Evolutionary conservation across 2,329 filamentous ascomycete genomes (phyloP), one percentile per base, ranked within the genome.

Genomic region (Xylaria sp.): DNA sequence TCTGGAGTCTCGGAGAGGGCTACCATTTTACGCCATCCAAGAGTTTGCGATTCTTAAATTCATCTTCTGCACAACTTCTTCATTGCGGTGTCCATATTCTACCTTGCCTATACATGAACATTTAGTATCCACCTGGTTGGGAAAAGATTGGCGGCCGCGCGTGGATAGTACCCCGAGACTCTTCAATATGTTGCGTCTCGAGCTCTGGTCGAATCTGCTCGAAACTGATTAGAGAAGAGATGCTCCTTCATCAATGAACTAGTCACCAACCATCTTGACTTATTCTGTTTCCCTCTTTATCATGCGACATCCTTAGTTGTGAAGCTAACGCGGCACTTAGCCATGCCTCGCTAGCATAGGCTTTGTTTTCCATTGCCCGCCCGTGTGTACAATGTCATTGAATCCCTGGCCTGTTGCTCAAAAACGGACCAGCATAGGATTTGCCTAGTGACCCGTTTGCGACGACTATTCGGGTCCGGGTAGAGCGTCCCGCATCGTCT

Each of bases 1-100:
- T 72, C 63, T 60, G 71, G 69, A 72, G 69, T 72, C 68, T 67
- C 38, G 62, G 60, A 51, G 38, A 64, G 58, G 58, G 61, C 60
- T 66, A 57, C 63, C 65, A 66, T 69, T 60, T 64, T 62, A 54
- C 59, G 65, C 64, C 63, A 60, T 65, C 66, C 60, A 70, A 63
- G 67, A 64, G 48, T 57, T 62, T 62, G 44, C 65, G 40, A 64
- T 65, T 68, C 52, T 62, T 49, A 49, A 47, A 56, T 52, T 44
- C 56, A 58, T 60, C 55, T 58, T 57, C 55, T 54, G 38, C 56
- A 62, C 59, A 55, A 31, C 21, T 59, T 66, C 54, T 62, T 57
- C 58, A 64, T 58, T 66, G 61, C 65, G 60, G 65, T 68, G 64
- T 68, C 64, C 63, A 69, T 67, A 68, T 58, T 63, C 44, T 27